A percentile compares a stretch with the other conserved stretches of the same genome.
Conservation (phyloP, 2,329 filamentous ascomycete genomes). For the Fusarium annulatum region DNA sequence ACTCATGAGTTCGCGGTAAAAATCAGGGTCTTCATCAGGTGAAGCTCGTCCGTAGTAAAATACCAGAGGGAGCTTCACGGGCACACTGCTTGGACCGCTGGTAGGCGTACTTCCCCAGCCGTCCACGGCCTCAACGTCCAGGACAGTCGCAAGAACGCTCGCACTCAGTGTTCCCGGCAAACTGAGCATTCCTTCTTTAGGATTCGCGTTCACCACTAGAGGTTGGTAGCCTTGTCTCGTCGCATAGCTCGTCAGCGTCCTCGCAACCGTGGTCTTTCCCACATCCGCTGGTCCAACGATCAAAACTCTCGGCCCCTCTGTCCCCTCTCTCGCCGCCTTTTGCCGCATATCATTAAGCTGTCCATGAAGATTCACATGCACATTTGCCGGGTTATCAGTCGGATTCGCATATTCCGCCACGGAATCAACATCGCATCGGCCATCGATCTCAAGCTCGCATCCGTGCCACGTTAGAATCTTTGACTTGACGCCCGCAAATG, state of each 20-base stretch:
- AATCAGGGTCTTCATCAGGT: constrained; percentile 75
- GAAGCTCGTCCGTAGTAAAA: constrained; percentile 85
- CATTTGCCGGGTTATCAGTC: constrained; percentile 83
- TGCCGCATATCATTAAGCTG: constrained; percentile 80
- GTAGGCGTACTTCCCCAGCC: constrained; percentile 93
- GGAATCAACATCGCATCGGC: constrained; percentile 64
- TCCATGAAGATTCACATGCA: constrained; percentile 88
- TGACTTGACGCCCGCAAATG: constrained; percentile 82
- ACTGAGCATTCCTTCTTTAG: constrained; percentile 80
- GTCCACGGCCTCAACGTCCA: constrained; percentile 83
- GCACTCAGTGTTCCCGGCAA: constrained; percentile 86
- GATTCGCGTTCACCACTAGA: constrained; percentile 85
- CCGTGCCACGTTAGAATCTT: constrained; percentile 94
- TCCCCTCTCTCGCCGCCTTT: constrained; percentile 60
- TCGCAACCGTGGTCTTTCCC: constrained; percentile 86
- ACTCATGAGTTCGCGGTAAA: constrained; percentile 80
- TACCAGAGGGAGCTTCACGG: constrained; percentile 90
- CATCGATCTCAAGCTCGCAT: constrained; percentile 83
- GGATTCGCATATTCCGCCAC: constrained; percentile 72
- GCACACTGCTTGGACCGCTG: constrained; percentile 86
- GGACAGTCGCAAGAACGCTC: constrained; percentile 84
- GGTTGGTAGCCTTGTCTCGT: constrained; percentile 79
- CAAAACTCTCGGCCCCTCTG: constrained; percentile 81
- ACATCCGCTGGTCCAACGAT: constrained; percentile 81
- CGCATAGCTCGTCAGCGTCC: constrained; percentile 83